phyloP scores from a whole-genome alignment of 78 protist species.

The Andalucia godoyi region DNA sequence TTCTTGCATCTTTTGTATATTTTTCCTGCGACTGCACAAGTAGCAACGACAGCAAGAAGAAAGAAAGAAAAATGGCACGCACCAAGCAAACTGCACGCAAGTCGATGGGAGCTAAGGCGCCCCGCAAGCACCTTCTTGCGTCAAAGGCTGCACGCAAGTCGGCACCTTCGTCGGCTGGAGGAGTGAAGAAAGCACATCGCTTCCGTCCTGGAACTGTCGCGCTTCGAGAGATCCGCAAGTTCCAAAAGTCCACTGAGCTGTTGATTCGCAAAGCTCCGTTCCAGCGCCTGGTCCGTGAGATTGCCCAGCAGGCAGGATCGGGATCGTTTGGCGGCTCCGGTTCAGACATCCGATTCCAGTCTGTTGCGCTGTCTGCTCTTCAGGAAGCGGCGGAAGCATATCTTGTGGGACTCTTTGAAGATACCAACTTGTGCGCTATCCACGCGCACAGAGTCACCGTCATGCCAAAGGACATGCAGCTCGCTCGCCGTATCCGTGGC shows the following conservation, averaged over 20 bases:
- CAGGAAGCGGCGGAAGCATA: conserved; percentile 91
- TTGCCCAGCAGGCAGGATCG: too few relatives aligned
- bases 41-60: too few relatives aligned
- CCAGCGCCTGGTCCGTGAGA: conserved; percentile 66
- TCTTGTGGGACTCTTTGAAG: conserved; percentile 87
- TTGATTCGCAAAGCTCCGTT: conserved; percentile 79
- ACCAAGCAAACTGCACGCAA: too few relatives aligned
- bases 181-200: conserved; percentile 75
- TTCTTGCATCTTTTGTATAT: too few relatives aligned
- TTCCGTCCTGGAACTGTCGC: conserved; percentile 85
- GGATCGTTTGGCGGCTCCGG: too few relatives aligned
- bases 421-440: conserved; percentile 80
- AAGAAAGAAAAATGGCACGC: too few relatives aligned
- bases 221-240: conserved; percentile 61
- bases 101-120: too few relatives aligned
- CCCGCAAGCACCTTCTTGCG: too few relatives aligned
- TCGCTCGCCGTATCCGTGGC: conserved; percentile 87
- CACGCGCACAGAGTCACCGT: conserved; percentile 86
- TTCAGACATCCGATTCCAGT: conserved; percentile 69
- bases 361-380: conserved; percentile 79
- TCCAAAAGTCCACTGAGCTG: conserved; percentile 70
- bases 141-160: too few relatives aligned
- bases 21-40: too few relatives aligned
- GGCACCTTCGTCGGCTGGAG: too few relatives aligned
- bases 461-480: conserved; percentile 88